phyloP scores from a whole-genome alignment of 306 rosid genomes.

The Cicer pinnatifidum region DNA sequence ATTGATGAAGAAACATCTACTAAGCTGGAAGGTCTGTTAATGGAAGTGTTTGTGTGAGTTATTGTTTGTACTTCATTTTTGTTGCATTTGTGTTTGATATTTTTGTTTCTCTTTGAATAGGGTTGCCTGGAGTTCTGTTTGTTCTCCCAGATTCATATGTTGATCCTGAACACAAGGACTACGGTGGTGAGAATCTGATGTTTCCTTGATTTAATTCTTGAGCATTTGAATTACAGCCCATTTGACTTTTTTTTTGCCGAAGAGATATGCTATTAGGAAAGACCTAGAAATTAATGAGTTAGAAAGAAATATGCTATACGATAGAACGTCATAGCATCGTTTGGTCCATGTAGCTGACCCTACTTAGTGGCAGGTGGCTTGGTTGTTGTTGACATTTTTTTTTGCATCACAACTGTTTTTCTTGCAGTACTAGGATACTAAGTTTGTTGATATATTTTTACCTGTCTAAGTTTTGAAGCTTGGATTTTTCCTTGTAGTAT shows the following conservation, averaged over 20 bases:
- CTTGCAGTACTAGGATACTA: background rate
- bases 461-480: background rate
- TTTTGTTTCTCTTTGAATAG: conserved; percentile 45
- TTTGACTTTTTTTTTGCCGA: background rate
- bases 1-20: conserved; percentile 89
- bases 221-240: background rate
- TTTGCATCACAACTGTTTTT: background rate
- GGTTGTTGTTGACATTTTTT: too few relatives aligned
- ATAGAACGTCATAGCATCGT: too few relatives aligned
- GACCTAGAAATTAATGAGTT: too few relatives aligned
- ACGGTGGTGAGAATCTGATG: conserved; percentile 66
- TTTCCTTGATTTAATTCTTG: conserved; percentile 3
- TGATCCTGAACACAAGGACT: conserved; percentile 82
- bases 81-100: background rate
- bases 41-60: background rate
- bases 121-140: conserved; percentile 73
- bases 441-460: conserved; percentile 31
- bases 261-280: too few relatives aligned
- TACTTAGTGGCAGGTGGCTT: too few relatives aligned
- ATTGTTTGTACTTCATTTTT: background rate
- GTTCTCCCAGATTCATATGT: conserved; percentile 89
- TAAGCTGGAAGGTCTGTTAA: conserved; percentile 71
- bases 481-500: background rate
- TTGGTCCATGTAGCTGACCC: too few relatives aligned
- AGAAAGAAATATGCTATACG: too few relatives aligned